Evolutionary conservation across 2,329 filamentous ascomycete genomes (phyloP).

Genomic region (Fusarium scirpi): DNA sequence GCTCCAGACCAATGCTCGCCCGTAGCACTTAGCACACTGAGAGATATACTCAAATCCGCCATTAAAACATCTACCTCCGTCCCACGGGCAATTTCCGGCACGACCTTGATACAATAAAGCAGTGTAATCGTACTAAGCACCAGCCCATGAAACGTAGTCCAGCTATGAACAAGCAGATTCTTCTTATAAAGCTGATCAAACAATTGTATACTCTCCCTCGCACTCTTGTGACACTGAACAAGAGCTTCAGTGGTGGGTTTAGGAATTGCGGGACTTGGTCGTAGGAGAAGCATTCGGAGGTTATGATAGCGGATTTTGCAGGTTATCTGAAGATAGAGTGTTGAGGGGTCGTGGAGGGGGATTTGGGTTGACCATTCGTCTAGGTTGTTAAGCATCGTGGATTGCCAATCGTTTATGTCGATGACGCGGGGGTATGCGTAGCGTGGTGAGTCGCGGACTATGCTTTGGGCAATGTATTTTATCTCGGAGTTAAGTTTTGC

Average conservation of each 20-base stretch:
- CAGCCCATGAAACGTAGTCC: slow-evolving; percentile 62
- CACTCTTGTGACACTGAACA: slow-evolving; percentile 57
- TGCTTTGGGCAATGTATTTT: slow-evolving; percentile 67
- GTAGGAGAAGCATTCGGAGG: slow-evolving; percentile 61
- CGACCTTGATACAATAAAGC: slow-evolving; percentile 63
- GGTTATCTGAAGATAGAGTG: slow-evolving; percentile 46
- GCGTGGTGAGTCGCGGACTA: slow-evolving; percentile 58
- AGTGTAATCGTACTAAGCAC: slow-evolving; percentile 63
- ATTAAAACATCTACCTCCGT: slow-evolving; percentile 56
- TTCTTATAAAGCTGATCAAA: slow-evolving; percentile 59
- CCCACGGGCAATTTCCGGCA: slow-evolving; percentile 55
- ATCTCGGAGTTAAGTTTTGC: slow-evolving; percentile 66
- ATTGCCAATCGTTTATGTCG: slow-evolving; percentile 61
- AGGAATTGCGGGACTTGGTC: slow-evolving; percentile 65
- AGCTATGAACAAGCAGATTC: slow-evolving; percentile 60
- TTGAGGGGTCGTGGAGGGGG: slow-evolving; percentile 42
- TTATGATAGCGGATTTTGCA: slow-evolving; percentile 62
- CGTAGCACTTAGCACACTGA: slow-evolving; percentile 62
- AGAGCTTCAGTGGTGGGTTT: slow-evolving; percentile 58
- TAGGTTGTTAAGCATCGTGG: slow-evolving; percentile 55
- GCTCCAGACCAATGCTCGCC: slow-evolving; percentile 66
- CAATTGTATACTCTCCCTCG: slow-evolving; percentile 55
- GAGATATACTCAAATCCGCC: slow-evolving; percentile 55
- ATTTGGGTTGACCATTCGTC: slow-evolving; percentile 56
- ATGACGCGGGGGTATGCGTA: slow-evolving; percentile 62